phyloP scores from a whole-genome alignment of 495 filamentous ascomycete genomes.

The Penicillium canescens region DNA sequence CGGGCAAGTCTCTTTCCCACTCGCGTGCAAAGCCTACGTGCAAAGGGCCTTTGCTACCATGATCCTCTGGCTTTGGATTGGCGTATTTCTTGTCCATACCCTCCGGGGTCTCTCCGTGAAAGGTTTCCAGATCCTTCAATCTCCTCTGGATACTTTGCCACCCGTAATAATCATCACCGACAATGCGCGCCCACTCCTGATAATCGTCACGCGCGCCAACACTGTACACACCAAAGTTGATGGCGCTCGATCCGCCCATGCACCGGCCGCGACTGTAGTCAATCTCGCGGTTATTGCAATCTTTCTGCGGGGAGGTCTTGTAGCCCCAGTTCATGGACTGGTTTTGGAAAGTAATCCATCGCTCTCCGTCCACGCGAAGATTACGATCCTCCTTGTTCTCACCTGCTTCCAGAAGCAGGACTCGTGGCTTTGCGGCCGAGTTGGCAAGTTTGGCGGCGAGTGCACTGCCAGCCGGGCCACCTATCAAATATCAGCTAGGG shows the following conservation, averaged over 20 bases:
- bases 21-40: constrained; percentile 42
- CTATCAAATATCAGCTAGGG: constrained; percentile 22
- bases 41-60: constrained; percentile 49
- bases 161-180: constrained; percentile 37
- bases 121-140: constrained; percentile 51
- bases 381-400: constrained; percentile 44
- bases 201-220: constrained; percentile 57
- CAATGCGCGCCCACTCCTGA: constrained; percentile 47
- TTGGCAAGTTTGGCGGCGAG: constrained; percentile 46
- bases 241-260: constrained; percentile 57
- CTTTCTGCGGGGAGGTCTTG: constrained; percentile 50
- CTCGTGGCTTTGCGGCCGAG: constrained; percentile 37
- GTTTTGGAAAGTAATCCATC: constrained; percentile 47
- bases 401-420: constrained; percentile 57
- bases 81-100: constrained; percentile 35
- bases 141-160: constrained; percentile 45
- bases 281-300: constrained; percentile 46
- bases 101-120: constrained; percentile 42
- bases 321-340: constrained; percentile 55
- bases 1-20: constrained; percentile 47
- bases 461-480: constrained; percentile 50
- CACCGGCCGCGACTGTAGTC: constrained; percentile 57
- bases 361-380: constrained; percentile 47
- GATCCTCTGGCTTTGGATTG: constrained; percentile 27
- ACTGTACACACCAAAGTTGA: constrained; percentile 60